These are phyloP conservation scores for Paramecium sonneborni DNA, from an alignment of 73 alveolate genomes.

Conservation along the genomic window DNA sequence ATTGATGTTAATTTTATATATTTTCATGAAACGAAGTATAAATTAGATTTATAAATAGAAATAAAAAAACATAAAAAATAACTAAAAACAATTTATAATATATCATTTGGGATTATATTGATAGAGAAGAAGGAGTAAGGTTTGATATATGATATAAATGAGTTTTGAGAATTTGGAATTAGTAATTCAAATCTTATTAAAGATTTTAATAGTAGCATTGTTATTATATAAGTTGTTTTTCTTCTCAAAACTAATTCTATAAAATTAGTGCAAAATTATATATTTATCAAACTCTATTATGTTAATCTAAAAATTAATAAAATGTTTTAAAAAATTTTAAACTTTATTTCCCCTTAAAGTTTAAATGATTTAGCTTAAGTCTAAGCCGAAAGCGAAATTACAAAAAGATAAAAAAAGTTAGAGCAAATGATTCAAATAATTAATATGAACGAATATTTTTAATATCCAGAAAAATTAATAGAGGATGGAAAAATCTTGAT, in stretches of 20 bases:
- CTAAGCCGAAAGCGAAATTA: background rate
- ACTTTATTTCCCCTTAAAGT: background rate
- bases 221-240: no score
- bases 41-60: background rate
- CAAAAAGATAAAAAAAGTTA: background rate
- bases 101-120: background rate
- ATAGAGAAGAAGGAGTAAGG: background rate
- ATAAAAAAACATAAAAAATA: background rate
- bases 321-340: background rate
- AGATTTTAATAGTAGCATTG: no score
- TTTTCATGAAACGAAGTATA: constrained; percentile 1
- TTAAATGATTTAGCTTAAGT: background rate
- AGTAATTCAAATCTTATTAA: background rate
- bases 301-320: background rate
- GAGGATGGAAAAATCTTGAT: background rate
- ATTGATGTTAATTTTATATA: background rate
- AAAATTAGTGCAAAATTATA: no score
- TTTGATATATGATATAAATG: background rate
- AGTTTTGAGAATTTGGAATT: background rate
- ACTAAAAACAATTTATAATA: background rate
- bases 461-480: background rate
- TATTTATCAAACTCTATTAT: no score
- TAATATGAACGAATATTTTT: background rate
- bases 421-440: background rate
- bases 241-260: no score